These are phyloP conservation scores for Aspergillus amoenus DNA, from an alignment of 2,329 filamentous ascomycete species.

Conservation along the genomic window DNA sequence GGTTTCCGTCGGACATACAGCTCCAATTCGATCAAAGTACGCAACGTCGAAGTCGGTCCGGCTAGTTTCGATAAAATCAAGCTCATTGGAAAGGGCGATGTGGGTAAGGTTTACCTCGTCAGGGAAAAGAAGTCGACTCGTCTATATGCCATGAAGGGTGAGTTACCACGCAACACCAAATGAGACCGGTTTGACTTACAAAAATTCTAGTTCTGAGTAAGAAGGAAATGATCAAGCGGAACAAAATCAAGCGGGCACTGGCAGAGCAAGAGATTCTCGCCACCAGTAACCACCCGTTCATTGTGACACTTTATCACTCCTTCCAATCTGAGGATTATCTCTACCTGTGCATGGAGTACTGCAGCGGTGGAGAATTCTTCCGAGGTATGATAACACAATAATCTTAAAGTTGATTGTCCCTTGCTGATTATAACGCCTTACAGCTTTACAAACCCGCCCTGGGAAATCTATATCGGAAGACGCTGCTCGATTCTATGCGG, in stretches of 20 bases:
- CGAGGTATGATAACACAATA: constrained; percentile 49
- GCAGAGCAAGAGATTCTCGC: constrained; percentile 97
- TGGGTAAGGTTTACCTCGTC: constrained; percentile 96
- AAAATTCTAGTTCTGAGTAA: constrained; percentile 76
- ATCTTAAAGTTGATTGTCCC: background rate
- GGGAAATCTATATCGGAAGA: constrained; percentile 98
- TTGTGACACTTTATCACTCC: constrained; percentile 96
- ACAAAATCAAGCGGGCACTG: constrained; percentile 98
- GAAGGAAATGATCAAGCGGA: constrained; percentile 99
- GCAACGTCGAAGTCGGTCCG: constrained; percentile 93
- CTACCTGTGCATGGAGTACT: constrained; percentile 99
- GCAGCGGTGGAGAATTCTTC: constrained; percentile 98
- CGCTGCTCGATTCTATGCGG: constrained; percentile 94
- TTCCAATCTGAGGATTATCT: constrained; percentile 99
- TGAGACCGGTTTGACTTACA: constrained; percentile 29
- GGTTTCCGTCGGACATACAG: constrained; percentile 95
- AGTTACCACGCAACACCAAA: constrained; percentile 24
- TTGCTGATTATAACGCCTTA: constrained; percentile 9
- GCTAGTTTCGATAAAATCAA: constrained; percentile 99
- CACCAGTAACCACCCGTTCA: constrained; percentile 98
- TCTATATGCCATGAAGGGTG: constrained; percentile 98
- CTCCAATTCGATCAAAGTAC: constrained; percentile 98
- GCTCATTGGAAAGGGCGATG: constrained; percentile 96
- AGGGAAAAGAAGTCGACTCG: constrained; percentile 96
- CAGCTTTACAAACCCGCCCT: constrained; percentile 86